Percentiles rank a stretch among this genome's conserved stretches.
phyloP scores from a whole-genome alignment of 208 protist genomes.

The Trypanosoma theileri region DNA sequence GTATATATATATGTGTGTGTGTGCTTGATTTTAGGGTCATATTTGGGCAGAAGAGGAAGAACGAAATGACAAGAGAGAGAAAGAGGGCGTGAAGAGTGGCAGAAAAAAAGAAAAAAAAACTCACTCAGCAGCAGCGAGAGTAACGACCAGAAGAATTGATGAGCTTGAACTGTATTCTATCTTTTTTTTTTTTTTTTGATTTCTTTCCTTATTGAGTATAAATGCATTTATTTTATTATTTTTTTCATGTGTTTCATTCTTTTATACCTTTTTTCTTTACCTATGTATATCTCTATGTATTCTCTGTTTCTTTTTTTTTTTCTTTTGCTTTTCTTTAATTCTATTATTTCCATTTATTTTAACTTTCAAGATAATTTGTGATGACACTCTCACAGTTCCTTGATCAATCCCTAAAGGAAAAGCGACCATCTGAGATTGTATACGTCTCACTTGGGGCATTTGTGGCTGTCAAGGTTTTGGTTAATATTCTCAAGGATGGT shows the following conservation, averaged over 20 bases:
- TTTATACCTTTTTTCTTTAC: neutral
- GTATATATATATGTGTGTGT: constrained; percentile 26
- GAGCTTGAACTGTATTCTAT: neutral
- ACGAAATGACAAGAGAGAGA: neutral
- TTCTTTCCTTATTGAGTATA: neutral
- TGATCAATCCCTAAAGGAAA: constrained; percentile 53
- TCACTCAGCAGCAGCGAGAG: no score
- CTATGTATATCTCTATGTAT: neutral
- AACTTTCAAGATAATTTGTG: constrained; percentile 1
- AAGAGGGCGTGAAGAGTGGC: neutral
- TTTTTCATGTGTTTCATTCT: neutral
- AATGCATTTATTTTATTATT: no score
- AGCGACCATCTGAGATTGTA: constrained; percentile 56
- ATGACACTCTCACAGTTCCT: constrained; percentile 57
- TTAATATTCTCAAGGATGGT: constrained; percentile 50
- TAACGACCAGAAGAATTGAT: neutral
- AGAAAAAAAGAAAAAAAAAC: neutral
- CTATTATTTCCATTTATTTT: no score
- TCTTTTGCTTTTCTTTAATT: constrained; percentile 12
- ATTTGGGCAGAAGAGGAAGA: neutral
- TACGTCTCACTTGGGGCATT: constrained; percentile 46
- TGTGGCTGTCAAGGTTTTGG: constrained; percentile 36
- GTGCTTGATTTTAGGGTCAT: constrained; percentile 17
- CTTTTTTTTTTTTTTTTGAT: no score
- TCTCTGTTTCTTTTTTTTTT: constrained; percentile 23